phyloP scores from a whole-genome alignment of 2,329 filamentous ascomycete genomes.

The Aspergillus neotritici region DNA sequence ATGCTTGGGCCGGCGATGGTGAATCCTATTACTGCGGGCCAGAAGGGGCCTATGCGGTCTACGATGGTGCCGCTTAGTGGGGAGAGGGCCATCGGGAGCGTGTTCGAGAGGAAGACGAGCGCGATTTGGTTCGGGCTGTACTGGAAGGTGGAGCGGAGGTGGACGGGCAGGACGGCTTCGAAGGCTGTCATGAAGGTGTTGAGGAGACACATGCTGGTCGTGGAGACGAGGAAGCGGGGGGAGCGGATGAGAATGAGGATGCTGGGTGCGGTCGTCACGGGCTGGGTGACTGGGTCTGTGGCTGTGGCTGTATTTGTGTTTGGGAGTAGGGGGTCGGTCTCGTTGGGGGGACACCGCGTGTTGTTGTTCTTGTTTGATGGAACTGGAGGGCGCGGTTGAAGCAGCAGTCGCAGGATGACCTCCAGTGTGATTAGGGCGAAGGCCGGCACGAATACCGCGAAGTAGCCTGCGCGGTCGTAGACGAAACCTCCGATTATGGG shows the following conservation, averaged over 20 bases:
- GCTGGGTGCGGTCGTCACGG: conserved; percentile 18
- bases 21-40: conserved; percentile 6
- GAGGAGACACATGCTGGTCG: conserved; percentile 6
- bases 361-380: no score
- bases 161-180: conserved; percentile 9
- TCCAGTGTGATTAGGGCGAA: conserved; percentile 42
- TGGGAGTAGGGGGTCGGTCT: no score
- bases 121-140: conserved; percentile 5
- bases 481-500: conserved; percentile 63
- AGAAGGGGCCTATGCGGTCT: conserved; percentile 7
- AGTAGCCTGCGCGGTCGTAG: conserved; percentile 47
- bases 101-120: conserved; percentile 6
- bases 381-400: conserved; percentile 21
- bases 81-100: conserved; percentile 4
- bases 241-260: conserved; percentile 3
- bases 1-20: conserved; percentile 4
- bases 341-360: no score
- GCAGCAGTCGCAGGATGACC: conserved; percentile 45
- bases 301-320: no score
- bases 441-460: conserved; percentile 27
- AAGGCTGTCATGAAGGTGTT: conserved; percentile 9
- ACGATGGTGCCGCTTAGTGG: conserved; percentile 4
- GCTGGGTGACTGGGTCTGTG: conserved; percentile 41
- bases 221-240: conserved; percentile 50
- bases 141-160: conserved; percentile 4